These are phyloP conservation scores for Boeremia lycopersici DNA, from an alignment of 2,329 filamentous ascomycete species.

Conservation along the genomic window DNA sequence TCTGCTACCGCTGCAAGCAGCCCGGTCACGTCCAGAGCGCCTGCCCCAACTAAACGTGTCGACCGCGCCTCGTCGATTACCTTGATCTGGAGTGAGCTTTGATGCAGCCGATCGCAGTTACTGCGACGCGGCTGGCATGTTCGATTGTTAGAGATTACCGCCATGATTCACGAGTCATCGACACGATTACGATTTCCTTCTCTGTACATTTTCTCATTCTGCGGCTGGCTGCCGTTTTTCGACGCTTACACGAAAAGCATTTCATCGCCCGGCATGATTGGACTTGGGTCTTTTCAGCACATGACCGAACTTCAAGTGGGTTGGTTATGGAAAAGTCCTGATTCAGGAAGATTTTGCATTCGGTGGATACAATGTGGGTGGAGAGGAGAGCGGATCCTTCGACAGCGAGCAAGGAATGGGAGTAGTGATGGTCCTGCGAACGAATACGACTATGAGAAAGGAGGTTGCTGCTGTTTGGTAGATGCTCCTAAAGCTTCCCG, in stretches of 20 bases:
- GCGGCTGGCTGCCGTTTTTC: slow-evolving; percentile 48
- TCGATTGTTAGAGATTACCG: slow-evolving; percentile 35
- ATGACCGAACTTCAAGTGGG: slow-evolving; percentile 42
- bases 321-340: slow-evolving; percentile 44
- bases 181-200: slow-evolving; percentile 47
- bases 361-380: slow-evolving; percentile 40
- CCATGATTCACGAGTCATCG: slow-evolving; percentile 40
- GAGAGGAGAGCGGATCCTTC: slow-evolving; percentile 41
- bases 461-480: slow-evolving; percentile 27
- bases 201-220: slow-evolving; percentile 49
- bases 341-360: slow-evolving; percentile 44
- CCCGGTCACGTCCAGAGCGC: slow-evolving; percentile 90
- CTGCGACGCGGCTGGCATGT: slow-evolving; percentile 28
- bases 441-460: slow-evolving; percentile 31
- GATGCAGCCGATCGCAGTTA: slow-evolving; percentile 29
- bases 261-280: slow-evolving; percentile 46
- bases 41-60: slow-evolving; percentile 76
- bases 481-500: slow-evolving; percentile 15
- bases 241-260: slow-evolving; percentile 47
- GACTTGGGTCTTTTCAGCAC: slow-evolving; percentile 43
- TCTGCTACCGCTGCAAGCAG: slow-evolving; percentile 96
- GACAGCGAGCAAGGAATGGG: slow-evolving; percentile 42
- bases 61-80: slow-evolving; percentile 35
- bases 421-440: slow-evolving; percentile 37
- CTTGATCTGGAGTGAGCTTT: slow-evolving; percentile 38